Percentiles rank a stretch among this genome's conserved stretches.
Conservation (phyloP, 75 land plant genomes). For the Larix kaempferi region DNA sequence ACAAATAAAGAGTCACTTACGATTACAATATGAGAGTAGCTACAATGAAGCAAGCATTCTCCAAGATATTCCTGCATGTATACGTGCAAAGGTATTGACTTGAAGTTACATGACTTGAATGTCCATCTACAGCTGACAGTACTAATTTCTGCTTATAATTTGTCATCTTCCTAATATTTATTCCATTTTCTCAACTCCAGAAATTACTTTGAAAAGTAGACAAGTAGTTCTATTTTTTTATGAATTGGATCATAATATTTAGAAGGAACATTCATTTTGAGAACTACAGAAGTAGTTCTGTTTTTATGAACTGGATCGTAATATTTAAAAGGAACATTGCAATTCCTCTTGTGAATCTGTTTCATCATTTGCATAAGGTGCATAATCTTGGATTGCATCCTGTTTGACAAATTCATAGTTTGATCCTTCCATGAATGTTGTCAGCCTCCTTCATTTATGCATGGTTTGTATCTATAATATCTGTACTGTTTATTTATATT, state of each 20-base stretch:
- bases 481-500: too few relatives aligned
- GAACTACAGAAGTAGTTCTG: not conserved
- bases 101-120: too few relatives aligned
- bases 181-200: not conserved
- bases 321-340: too few relatives aligned
- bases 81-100: slow-evolving; percentile 65
- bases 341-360: too few relatives aligned
- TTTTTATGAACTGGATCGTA: too few relatives aligned
- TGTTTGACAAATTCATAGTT: too few relatives aligned
- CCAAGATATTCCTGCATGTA: slow-evolving; percentile 67
- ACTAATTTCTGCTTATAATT: not conserved
- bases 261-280: not conserved
- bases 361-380: too few relatives aligned
- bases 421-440: too few relatives aligned
- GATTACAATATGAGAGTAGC: slow-evolving; percentile 72
- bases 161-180: not conserved
- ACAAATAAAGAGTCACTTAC: slow-evolving; percentile 70
- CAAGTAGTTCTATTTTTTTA: not conserved
- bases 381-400: too few relatives aligned
- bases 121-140: too few relatives aligned
- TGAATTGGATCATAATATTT: not conserved
- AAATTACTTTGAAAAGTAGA: not conserved
- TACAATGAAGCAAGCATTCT: slow-evolving; percentile 61
- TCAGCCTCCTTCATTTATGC: too few relatives aligned
- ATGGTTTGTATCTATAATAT: too few relatives aligned